These are phyloP conservation scores for Ichthyophthirius multifiliis DNA, from an alignment of 169 alveolate genomes.

Conservation along the genomic window DNA sequence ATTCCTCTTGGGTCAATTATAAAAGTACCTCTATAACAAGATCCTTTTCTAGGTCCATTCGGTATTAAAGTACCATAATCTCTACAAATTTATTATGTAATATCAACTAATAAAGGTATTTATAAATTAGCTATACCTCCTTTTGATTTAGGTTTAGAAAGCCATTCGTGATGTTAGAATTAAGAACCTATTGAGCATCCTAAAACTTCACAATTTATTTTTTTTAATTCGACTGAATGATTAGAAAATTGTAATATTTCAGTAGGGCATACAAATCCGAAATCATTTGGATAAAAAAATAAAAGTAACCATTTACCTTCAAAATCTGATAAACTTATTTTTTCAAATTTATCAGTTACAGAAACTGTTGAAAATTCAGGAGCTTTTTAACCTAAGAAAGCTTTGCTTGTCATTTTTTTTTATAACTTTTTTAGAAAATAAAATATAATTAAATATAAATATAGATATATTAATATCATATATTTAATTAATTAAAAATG, in stretches of 20 bases:
- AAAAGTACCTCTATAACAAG: slow-evolving; percentile 96
- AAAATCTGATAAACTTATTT: slow-evolving; percentile 89
- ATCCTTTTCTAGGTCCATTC: slow-evolving; percentile 87
- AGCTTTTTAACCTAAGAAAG: slow-evolving; percentile 87
- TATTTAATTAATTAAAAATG: too few species aligned
- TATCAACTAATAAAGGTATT: slow-evolving; percentile 95
- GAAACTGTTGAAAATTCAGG: slow-evolving; percentile 96
- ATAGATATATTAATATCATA: too few species aligned
- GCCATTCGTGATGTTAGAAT: slow-evolving; percentile 95
- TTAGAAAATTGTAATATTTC: slow-evolving; percentile 96
- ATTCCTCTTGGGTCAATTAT: slow-evolving; percentile 95
- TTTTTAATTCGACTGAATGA: slow-evolving; percentile 91
- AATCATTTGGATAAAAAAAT: slow-evolving; percentile 98
- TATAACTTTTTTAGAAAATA: neutral
- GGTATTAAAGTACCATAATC: slow-evolving; percentile 91
- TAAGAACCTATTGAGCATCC: slow-evolving; percentile 97
- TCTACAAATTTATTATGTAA: slow-evolving; percentile 87
- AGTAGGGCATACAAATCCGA: slow-evolving; percentile 99
- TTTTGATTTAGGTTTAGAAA: slow-evolving; percentile 90
- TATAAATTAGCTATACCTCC: slow-evolving; percentile 97
- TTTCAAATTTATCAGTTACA: slow-evolving; percentile 92
- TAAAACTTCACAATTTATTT: slow-evolving; percentile 86
- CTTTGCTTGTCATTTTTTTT: slow-evolving; percentile 9
- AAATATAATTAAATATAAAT: too few species aligned
- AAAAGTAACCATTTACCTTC: slow-evolving; percentile 94